Base-by-base conservation (phyloP, 495 filamentous ascomycete genomes). In the Achaetomiella virescens region DNA sequence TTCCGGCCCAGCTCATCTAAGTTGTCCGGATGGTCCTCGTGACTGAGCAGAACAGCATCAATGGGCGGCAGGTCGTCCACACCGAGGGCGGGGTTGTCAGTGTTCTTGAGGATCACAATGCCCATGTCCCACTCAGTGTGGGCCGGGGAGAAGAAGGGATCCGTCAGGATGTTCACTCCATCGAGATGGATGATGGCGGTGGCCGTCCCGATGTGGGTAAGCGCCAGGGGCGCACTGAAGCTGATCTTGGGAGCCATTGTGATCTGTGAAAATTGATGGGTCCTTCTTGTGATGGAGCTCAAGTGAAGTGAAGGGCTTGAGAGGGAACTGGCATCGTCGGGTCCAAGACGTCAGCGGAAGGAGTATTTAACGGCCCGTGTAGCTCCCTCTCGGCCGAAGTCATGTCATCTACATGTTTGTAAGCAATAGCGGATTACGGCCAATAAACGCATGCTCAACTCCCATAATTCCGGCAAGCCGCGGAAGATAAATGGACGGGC, bases 11-110 rank as follows among this genome's bases (percentile, higher is more conserved):
- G 57, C 21, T 69, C 66, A 35, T 82, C 78, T 0, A 83, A 70
- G 57, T 81, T 83, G 54, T 81, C 78, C 0, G 70, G 68, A 52
- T 83, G 78, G 60, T 81, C 78, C 65, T 81, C 80, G 53, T 83
- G 78, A 61, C 74, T 76, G 14, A 83, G 70, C 6, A 83, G 67
- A 3, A 82, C 63, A 12, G 72, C 76, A 29, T 80, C 78, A 56
- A 81, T 78, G 7, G 63, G 63, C 1, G 80, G 79, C 0, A 81
- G 67, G 4, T 75, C 31, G 1, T 67, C 54, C 0, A 79, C 62
- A 0, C 55, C 25, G 0, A 79, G 54, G 7, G 72, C 75, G 0
- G 77, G 73, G 18, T 46, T 52, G 21, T 72, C 62, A 12, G 64
- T 55, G 11, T 59, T 63, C 10, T 69, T 73, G 20, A 79, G 67